Evolutionary conservation across 2,329 filamentous ascomycete species (phyloP).

Genomic region (Metarhizium robertsii): DNA sequence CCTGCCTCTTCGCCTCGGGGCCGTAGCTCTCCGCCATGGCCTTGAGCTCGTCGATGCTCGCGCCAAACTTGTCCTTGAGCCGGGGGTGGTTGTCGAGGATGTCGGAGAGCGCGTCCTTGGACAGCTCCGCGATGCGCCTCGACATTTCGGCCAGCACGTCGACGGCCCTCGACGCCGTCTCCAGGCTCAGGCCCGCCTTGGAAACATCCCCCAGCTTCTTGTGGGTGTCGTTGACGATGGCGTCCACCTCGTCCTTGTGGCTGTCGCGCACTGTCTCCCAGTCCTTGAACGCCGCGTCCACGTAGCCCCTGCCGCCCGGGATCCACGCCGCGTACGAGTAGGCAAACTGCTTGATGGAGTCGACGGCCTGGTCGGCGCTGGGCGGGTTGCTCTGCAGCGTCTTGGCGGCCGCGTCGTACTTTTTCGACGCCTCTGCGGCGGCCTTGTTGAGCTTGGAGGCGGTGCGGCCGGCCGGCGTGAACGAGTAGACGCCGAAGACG

Average conservation of each 20-base stretch:
- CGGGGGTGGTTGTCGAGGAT: constrained; percentile 66
- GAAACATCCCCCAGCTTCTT: constrained; percentile 53
- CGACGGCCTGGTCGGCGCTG: constrained; percentile 55
- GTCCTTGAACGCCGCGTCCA: constrained; percentile 62
- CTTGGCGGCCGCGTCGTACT: constrained; percentile 50
- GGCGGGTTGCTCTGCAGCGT: constrained; percentile 55
- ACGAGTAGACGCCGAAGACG: constrained; percentile 33
- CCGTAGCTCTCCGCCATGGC: constrained; percentile 60
- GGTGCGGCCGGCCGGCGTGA: constrained; percentile 33
- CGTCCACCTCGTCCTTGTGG: constrained; percentile 60
- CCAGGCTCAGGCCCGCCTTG: constrained; percentile 50
- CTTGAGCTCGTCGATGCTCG: constrained; percentile 59
- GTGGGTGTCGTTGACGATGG: constrained; percentile 59
- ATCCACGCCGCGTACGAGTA: constrained; percentile 63
- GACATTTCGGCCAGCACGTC: constrained; percentile 54
- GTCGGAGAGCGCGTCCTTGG: constrained; percentile 52
- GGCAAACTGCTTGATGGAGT: constrained; percentile 55
- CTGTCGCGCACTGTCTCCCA: constrained; percentile 58
- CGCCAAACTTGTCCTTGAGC: constrained; percentile 63
- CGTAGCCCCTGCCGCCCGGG: constrained; percentile 58
- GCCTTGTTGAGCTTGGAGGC: constrained; percentile 35
- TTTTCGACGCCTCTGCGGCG: constrained; percentile 45
- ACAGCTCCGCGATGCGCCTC: constrained; percentile 49
- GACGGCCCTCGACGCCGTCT: constrained; percentile 52
- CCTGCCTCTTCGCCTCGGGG: constrained; percentile 67